A percentile compares a stretch with the other conserved stretches of the same genome.
phyloP scores from a whole-genome alignment of 108 stramenopile species.

The Schizochytrium sp. region DNA sequence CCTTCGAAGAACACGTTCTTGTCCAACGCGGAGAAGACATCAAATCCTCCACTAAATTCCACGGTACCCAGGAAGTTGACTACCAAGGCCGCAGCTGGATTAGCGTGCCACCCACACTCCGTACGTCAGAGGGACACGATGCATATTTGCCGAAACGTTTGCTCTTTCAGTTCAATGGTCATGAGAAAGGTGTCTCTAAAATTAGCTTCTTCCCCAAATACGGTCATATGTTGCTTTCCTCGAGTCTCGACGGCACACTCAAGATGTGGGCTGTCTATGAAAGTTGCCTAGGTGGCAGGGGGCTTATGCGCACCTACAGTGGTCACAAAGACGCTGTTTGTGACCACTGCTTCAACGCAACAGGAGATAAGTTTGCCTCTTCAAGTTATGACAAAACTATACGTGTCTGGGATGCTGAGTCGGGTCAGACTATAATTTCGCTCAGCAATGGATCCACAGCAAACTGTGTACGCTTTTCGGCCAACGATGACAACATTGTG shows the following conservation, averaged over 20 bases:
- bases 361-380: slow-evolving; percentile 88
- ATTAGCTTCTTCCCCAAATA: slow-evolving; percentile 95
- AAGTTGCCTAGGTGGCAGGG: slow-evolving; percentile 69
- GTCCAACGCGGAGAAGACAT: slow-evolving; percentile 60
- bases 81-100: slow-evolving; percentile 96
- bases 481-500: slow-evolving; percentile 93
- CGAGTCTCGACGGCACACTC: slow-evolving; percentile 91
- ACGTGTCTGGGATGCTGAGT: slow-evolving; percentile 94
- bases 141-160: slow-evolving; percentile 96
- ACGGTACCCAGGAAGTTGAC: slow-evolving; percentile 86
- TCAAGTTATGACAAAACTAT: slow-evolving; percentile 69
- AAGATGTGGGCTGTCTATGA: slow-evolving; percentile 87
- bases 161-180: slow-evolving; percentile 88
- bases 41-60: slow-evolving; percentile 82
- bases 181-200: slow-evolving; percentile 93
- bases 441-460: slow-evolving; percentile 89
- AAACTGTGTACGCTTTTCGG: slow-evolving; percentile 92
- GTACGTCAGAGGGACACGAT: slow-evolving; percentile 81
- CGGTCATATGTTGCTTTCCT: slow-evolving; percentile 95
- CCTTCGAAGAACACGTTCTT: slow-evolving; percentile 15
- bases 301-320: slow-evolving; percentile 86
- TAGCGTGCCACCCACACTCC: slow-evolving; percentile 84
- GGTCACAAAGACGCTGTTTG: slow-evolving; percentile 94
- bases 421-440: slow-evolving; percentile 89
- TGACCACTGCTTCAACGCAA: slow-evolving; percentile 87